Evolutionary conservation across 345 rosid species (phyloP), one percentile per base, ranked within the genome.

Genomic region (Hibiscus mutabilis): DNA sequence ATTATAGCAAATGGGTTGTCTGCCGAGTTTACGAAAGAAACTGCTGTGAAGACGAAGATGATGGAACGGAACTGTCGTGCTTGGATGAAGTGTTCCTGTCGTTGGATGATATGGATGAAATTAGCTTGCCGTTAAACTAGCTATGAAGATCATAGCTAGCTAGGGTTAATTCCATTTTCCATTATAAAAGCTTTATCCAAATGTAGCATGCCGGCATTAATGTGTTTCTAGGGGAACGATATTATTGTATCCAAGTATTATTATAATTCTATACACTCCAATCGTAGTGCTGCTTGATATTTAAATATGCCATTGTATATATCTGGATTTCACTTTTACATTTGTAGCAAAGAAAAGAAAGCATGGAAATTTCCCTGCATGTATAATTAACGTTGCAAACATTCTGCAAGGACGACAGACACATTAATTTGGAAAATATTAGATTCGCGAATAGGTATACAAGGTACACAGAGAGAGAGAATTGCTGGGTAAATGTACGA

Each of bases 51-150:
- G 89, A 81, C 6, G 61, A 57, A 24, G 85, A 81, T 7, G 87
- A 82, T 67, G 88, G 85, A 72, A 70, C 82, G 14, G 93, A 89
- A 68, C 93, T 94, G 16, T 94, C 98, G 15, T 89, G 96, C 76
- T 83, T 94, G 79, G 98, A 91, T 73, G 98, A 94, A 85, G 93
- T 94, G 29, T 94, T 94, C 74, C 78, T 94, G 73, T 91, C 98
- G 10, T 75, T 94, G 77, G 98, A 94, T 66, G 98, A 94, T 79
- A 85, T 89, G 37, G 98, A 94, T 66, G 98, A 94, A 82, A 91
- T 94, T 71, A 91, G 96, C 83, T 84, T 90, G 78, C 96, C 97
- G 25, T 58, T 25, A 11, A 84, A 82, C 51, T 81, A 82, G 71
- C 14, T 62, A 0, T 33, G 15, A 5, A 29, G 35, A 55, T 53